Evolutionary conservation across 441 rosid species (phyloP).

Genomic region (Arabidopsis hybrid): DNA sequence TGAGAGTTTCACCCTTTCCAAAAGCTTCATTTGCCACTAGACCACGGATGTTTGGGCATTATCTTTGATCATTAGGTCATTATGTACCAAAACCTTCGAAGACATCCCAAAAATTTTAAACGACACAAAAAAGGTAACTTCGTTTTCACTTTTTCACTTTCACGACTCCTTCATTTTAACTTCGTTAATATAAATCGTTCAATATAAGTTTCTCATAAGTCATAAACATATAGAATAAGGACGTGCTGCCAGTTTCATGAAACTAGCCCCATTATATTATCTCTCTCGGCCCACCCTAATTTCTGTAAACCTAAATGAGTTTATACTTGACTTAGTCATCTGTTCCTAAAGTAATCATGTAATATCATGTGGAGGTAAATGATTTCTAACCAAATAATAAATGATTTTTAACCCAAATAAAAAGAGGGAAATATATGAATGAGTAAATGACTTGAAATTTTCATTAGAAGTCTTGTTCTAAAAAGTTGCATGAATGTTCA

Average conservation of each 20-base stretch:
- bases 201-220: background rate
- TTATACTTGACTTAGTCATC: background rate
- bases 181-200: background rate
- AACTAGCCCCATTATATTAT: background rate
- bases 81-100: constrained; percentile 23
- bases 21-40: too few relatives aligned
- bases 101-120: background rate
- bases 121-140: background rate
- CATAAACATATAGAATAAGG: background rate
- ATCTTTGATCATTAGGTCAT: constrained; percentile 6
- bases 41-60: too few relatives aligned
- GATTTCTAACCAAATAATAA: background rate
- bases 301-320: background rate
- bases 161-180: background rate
- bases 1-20: too few relatives aligned
- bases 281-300: background rate
- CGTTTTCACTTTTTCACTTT: background rate
- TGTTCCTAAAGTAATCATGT: background rate
- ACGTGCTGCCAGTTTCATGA: background rate
- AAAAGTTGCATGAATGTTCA: constrained; percentile 9
- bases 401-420: background rate
- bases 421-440: background rate
- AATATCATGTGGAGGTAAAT: background rate
- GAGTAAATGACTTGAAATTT: background rate
- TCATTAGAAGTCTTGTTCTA: background rate